Base-by-base conservation (phyloP, 2,329 filamentous ascomycete genomes). In the Cladosporium oxysporum region DNA sequence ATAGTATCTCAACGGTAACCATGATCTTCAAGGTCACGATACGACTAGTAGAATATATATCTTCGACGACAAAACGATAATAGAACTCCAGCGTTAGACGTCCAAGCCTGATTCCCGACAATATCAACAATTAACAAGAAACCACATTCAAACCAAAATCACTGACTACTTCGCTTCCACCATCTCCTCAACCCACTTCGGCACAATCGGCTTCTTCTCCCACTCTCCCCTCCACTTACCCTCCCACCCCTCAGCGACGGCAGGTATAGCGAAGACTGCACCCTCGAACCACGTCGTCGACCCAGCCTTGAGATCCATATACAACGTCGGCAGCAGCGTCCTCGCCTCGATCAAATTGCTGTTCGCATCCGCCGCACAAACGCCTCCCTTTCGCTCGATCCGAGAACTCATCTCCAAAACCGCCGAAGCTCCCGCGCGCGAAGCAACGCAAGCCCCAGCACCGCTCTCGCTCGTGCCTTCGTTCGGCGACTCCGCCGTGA, bases 351-450 rank as follows among this genome's bases (percentile, higher is more conserved):
- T 82, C 37, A 93, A 79, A 77, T 93, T 93, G 58, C 88, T 90
- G 79, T 93, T 93, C 7, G 91, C 90, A 75, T 93, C 91, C 12
- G 90, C 89, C 66, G 92, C 88, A 58, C 93, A 86, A 29, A 92
- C 81, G 74, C 85, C 88, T 3, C 90, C 90, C 63, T 77, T 78
- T 23, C 89, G 82, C 14, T 16, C n/a, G 28, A 58, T 41, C 21
- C 8, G 5, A 5, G 7, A n/a, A 33, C 21, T 71, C 47, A 84
- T 66, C 64, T 85, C 83, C 4, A 77, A 76, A 14, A 85, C 83
- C 0, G 84, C 84, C 1, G 84, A 83, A 26, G 79, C 83, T 0
- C 84, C 84, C 12, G 80, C 83, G 3, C 78, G 73, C 0, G 83
- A 84, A 3, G 83, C 79, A 0, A 80, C 80, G 49, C 85, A 74